Evolutionary conservation across 129 eudicot genomes (phyloP), one percentile per base, ranked within the genome.

Genomic region (Flaveria linearis): DNA sequence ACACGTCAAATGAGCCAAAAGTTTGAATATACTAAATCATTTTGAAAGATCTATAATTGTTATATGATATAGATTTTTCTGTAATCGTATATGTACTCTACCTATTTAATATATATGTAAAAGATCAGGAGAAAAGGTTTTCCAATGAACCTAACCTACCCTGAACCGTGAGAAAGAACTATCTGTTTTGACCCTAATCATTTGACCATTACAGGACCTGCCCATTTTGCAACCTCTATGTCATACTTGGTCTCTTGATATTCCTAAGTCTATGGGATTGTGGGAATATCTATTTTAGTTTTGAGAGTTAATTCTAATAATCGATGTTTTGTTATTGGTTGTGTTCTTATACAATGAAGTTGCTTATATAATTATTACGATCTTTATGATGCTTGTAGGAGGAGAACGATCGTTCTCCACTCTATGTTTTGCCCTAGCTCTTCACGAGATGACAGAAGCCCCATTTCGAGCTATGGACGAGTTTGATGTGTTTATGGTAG

Each of bases 381-480:
- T 78, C 20, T 51, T 30, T 71, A 25, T 80, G 63, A 60, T 85
- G 69, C 7, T 69, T 80, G 22, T 77, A 93, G 98, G 98, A 14
- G 98, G 98, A 11, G 98, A 93, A 51, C 88, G 98, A 12, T 93
- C 98, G 22, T 93, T 90, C 81, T 90, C 97, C 58, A 93, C 98
- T 42, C 88, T 93, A 75, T 93, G 98, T 82, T 93, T 93, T 85
- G 91, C 98, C 47, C 78, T 94, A 33, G 92, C 98, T 18, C 96
- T 94, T 76, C 98, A 94, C 49, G 97, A 91, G 85, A 94, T 94
- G 98, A 88, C 96, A 33, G 98, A 94, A 80, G 87, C 98, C 58
- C 96, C 98, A 8, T 94, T 94, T 74, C 93, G 97, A 36, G 98
- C 98, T 49, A 94, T 94, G 98, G 98, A 94, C 72, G 98, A 94